A percentile compares a stretch with the other conserved stretches of the same genome.
Evolutionary conservation across 2,329 filamentous ascomycete genomes (phyloP).

Genomic region (Talaromyces funiculosus): DNA sequence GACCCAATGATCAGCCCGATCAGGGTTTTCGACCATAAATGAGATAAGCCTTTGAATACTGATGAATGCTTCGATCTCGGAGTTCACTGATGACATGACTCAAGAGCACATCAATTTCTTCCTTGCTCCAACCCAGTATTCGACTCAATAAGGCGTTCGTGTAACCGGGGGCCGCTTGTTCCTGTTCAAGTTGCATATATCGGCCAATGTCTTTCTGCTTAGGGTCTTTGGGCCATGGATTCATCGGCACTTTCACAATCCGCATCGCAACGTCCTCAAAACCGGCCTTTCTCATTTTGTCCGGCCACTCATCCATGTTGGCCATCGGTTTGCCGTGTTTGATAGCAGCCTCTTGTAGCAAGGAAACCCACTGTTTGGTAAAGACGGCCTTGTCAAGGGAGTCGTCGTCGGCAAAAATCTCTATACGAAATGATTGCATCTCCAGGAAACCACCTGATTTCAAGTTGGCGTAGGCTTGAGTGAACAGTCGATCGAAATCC

Average conservation of each 20-base stretch:
- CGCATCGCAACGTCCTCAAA: constrained; percentile 1
- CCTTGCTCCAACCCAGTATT: constrained; percentile 31
- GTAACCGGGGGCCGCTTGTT: constrained; percentile 28
- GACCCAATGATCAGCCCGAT: background rate
- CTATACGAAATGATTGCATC: constrained; percentile 30
- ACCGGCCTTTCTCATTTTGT: constrained; percentile 7
- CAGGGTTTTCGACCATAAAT: constrained; percentile 26
- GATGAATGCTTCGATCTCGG: constrained; percentile 32
- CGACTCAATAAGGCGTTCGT: constrained; percentile 28
- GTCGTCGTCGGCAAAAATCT: constrained; percentile 27
- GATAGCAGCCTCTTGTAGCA: constrained; percentile 25
- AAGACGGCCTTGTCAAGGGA: constrained; percentile 22
- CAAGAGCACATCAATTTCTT: constrained; percentile 35
- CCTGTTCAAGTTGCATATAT: constrained; percentile 26
- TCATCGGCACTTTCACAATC: constrained; percentile 40
- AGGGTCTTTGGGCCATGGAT: constrained; percentile 45
- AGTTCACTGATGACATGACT: constrained; percentile 35
- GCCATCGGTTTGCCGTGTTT: constrained; percentile 31
- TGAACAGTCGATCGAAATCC: constrained; percentile 17
- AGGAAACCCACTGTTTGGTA: constrained; percentile 23
- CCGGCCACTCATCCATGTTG: constrained; percentile 14
- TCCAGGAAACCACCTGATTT: constrained; percentile 46
- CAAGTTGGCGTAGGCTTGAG: constrained; percentile 22
- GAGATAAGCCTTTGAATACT: constrained; percentile 30
- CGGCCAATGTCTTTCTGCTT: constrained; percentile 40